Percentiles rank a stretch among this genome's conserved stretches.
Conservation (phyloP, 1,284 basidiomycete species). For the Ceratobasidium sp. region DNA sequence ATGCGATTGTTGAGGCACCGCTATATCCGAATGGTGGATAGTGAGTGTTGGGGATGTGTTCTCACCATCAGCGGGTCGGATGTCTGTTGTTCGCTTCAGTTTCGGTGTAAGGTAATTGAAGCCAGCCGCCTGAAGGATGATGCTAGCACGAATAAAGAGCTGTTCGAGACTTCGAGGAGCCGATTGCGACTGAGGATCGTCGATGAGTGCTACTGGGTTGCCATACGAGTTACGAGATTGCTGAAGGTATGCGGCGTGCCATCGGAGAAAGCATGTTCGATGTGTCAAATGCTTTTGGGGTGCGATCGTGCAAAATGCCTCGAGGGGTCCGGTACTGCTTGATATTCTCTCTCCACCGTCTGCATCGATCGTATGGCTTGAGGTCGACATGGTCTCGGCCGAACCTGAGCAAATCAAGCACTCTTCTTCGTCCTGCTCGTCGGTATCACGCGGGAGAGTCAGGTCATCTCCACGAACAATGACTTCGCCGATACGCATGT, state of each 20-base stretch:
- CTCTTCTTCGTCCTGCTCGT: constrained; percentile 44
- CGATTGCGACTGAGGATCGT: background rate
- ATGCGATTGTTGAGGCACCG: background rate
- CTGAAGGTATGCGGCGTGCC: constrained; percentile 47
- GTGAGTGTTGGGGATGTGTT: background rate
- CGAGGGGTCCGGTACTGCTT: constrained; percentile 44
- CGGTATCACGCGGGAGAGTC: constrained; percentile 14
- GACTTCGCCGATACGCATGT: constrained; percentile 41
- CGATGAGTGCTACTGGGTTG: background rate
- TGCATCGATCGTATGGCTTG: constrained; percentile 19
- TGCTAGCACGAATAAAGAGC: constrained; percentile 29
- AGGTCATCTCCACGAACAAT: constrained; percentile 42
- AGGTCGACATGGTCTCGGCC: constrained; percentile 44
- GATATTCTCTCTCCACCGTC: background rate
- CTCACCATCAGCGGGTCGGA: background rate
- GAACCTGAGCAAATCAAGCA: constrained; percentile 48
- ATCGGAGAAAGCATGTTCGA: constrained; percentile 47
- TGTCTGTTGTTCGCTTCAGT: constrained; percentile 25
- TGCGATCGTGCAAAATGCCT: constrained; percentile 47
- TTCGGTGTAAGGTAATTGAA: constrained; percentile 26
- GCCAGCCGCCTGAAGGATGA: constrained; percentile 24
- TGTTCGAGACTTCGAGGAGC: constrained; percentile 9
- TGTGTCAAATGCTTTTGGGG: constrained; percentile 48
- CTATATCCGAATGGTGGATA: background rate
- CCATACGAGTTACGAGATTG: constrained; percentile 29